A percentile compares a stretch with the other conserved stretches of the same genome.
Evolutionary conservation across 2,329 filamentous ascomycete species (phyloP).

Genomic region (Neofusicoccum ribis): DNA sequence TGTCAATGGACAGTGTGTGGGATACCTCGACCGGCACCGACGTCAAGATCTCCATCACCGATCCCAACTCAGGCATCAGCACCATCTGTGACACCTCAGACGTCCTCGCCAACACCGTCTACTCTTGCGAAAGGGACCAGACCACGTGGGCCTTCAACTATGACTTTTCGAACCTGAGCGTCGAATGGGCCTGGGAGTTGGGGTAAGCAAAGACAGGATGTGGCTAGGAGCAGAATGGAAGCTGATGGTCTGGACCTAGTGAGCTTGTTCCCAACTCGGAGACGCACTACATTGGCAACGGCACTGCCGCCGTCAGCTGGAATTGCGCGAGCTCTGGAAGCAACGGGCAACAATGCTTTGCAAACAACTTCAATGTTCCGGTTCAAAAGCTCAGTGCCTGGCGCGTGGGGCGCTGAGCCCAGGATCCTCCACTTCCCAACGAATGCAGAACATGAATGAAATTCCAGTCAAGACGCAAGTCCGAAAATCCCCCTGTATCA

Average conservation of each 20-base stretch:
- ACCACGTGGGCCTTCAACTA: neutral
- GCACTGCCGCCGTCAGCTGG: neutral
- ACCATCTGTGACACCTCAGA: neutral
- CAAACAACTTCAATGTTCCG: neutral
- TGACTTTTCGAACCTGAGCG: neutral
- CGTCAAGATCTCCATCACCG: neutral
- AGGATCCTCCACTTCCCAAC: no score
- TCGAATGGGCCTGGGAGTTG: neutral
- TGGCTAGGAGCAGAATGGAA: neutral
- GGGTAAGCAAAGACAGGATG: neutral
- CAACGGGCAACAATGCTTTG: neutral
- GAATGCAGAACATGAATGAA: no score
- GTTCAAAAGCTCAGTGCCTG: neutral
- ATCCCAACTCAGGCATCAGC: neutral
- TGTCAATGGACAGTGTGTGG: neutral
- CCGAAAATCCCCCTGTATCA: no score
- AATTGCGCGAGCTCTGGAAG: conserved; percentile 2
- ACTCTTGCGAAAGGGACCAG: neutral
- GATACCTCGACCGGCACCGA: neutral
- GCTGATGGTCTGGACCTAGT: neutral
- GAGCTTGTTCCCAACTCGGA: neutral
- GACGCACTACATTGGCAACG: neutral
- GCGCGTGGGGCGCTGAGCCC: no score
- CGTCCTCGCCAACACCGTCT: neutral
- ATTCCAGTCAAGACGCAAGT: no score